Evolutionary conservation across 305 asterid species (phyloP).

Genomic region (Fraxinus ornus): DNA sequence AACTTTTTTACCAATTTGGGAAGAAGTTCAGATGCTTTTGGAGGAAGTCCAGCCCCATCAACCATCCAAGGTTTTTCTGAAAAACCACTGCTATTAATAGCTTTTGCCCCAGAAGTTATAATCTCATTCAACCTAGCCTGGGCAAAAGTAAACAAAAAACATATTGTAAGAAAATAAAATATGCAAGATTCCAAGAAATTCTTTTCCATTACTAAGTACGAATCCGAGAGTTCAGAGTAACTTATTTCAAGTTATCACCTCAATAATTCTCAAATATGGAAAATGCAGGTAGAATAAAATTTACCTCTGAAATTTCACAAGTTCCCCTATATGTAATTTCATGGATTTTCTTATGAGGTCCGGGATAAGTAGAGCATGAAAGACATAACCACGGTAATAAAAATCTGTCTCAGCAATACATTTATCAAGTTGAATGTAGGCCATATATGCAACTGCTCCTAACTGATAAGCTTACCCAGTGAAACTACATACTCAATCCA

Average conservation of each 20-base stretch:
- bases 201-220: not conserved
- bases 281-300: not conserved
- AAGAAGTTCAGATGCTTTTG: conserved; percentile 73
- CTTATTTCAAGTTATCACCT: not conserved
- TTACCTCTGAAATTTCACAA: not conserved
- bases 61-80: conserved; percentile 87
- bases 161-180: conserved; percentile 7
- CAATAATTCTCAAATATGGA: not conserved
- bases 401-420: not conserved
- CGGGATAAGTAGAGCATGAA: not conserved
- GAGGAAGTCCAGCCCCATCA: conserved; percentile 91
- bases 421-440: conserved; percentile 4
- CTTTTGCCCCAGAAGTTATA: conserved; percentile 58
- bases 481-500: not conserved
- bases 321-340: not conserved
- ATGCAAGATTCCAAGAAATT: not conserved
- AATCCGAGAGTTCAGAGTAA: not conserved
- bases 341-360: not conserved
- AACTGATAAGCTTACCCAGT: not conserved
- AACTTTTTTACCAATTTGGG: conserved; percentile 49
- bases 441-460: not conserved
- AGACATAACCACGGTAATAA: not conserved
- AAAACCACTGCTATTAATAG: conserved; percentile 28
- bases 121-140: conserved; percentile 85
- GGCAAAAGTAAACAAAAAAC: conserved; percentile 15